Evolutionary conservation across 2,329 filamentous ascomycete genomes (phyloP).

Genomic region (Thielaviopsis punctulata): DNA sequence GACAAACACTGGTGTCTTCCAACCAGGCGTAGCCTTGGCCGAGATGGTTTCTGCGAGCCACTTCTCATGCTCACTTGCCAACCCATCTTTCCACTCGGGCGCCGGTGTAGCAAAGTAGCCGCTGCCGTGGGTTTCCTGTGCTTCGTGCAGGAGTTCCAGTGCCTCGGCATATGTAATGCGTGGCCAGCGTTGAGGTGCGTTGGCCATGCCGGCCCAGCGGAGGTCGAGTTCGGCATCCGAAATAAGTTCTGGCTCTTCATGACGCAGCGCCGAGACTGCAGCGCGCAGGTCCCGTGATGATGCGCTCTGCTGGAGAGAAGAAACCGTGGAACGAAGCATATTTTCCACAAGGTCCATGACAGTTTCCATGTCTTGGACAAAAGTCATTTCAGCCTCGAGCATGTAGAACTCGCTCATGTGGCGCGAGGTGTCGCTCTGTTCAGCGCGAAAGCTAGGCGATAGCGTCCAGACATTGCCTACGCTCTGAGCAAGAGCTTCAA

Average conservation of each 20-base stretch:
- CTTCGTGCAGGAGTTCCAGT: slow-evolving; percentile 47
- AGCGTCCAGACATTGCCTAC: slow-evolving; percentile 86
- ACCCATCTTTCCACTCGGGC: slow-evolving; percentile 53
- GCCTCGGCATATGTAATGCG: slow-evolving; percentile 71
- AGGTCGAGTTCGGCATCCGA: slow-evolving; percentile 31
- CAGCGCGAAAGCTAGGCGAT: slow-evolving; percentile 84
- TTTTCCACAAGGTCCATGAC: slow-evolving; percentile 70
- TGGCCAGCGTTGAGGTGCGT: slow-evolving; percentile 41
- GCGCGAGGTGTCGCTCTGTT: slow-evolving; percentile 79
- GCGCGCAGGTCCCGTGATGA: slow-evolving; percentile 27
- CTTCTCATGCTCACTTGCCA: slow-evolving; percentile 86
- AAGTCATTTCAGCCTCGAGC: slow-evolving; percentile 82
- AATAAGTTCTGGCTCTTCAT: slow-evolving; percentile 20
- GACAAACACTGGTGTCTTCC: slow-evolving; percentile 60
- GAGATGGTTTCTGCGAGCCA: slow-evolving; percentile 58
- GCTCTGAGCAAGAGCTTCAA: slow-evolving; percentile 80
- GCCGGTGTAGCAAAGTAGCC: slow-evolving; percentile 43
- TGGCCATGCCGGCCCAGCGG: slow-evolving; percentile 56
- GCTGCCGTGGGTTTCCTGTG: slow-evolving; percentile 20
- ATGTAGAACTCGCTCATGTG: slow-evolving; percentile 98
- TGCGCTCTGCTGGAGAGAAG: slow-evolving; percentile 24
- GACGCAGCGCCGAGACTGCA: slow-evolving; percentile 15
- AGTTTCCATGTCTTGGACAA: slow-evolving; percentile 48
- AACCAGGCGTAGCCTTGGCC: slow-evolving; percentile 26
- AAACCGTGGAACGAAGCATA: slow-evolving; percentile 44